phyloP scores from a whole-genome alignment of 306 rosid species.

The Biancaea sappan region DNA sequence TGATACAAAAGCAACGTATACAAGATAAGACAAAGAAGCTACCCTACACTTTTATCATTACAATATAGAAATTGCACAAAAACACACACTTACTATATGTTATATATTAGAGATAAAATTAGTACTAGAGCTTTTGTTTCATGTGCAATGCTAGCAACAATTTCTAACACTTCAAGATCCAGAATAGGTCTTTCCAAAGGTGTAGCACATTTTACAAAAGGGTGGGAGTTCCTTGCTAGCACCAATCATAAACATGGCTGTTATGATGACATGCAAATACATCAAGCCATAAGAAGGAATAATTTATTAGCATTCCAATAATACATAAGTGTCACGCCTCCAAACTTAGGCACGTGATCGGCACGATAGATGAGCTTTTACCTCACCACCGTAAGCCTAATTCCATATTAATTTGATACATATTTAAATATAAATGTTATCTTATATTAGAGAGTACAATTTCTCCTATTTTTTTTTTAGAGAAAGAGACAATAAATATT shows the following conservation, averaged over 20 bases:
- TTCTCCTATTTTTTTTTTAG: too few species aligned
- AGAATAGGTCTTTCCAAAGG: slow-evolving; percentile 81
- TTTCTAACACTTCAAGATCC: slow-evolving; percentile 55
- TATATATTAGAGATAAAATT: slow-evolving; percentile 9
- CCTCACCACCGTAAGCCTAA: too few species aligned
- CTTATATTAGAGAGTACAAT: too few species aligned
- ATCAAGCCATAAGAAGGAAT: slow-evolving; percentile 32
- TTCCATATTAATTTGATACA: too few species aligned
- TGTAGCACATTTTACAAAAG: slow-evolving; percentile 84
- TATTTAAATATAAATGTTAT: too few species aligned
- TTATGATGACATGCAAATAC: slow-evolving; percentile 35
- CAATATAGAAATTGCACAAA: slow-evolving; percentile 8
- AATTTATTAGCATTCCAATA: background rate
- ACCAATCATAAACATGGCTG: slow-evolving; percentile 98
- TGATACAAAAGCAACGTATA: background rate
- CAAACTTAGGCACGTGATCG: too few species aligned
- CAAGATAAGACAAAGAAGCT: background rate
- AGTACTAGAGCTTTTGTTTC: slow-evolving; percentile 79
- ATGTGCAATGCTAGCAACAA: slow-evolving; percentile 49
- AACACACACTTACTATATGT: background rate
- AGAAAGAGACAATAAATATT: too few species aligned
- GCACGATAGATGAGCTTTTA: too few species aligned
- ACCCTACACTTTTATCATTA: slow-evolving; percentile 12
- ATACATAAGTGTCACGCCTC: too few species aligned
- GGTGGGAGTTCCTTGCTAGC: slow-evolving; percentile 97